A percentile compares a stretch with the other conserved stretches of the same genome.
Conservation (phyloP, 495 filamentous ascomycete genomes). For the Monascus purpureus region DNA sequence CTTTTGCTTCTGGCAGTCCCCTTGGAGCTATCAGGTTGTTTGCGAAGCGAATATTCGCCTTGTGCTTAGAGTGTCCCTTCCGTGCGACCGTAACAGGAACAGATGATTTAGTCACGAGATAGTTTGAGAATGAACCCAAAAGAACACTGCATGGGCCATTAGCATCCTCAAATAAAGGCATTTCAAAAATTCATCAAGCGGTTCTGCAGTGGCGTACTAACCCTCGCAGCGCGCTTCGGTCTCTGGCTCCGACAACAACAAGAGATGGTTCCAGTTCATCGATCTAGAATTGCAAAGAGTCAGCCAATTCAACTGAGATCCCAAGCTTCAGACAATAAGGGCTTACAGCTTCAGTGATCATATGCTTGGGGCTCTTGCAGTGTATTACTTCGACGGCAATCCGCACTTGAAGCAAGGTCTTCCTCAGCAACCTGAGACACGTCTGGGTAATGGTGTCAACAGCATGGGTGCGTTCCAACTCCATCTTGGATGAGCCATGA, state of each 20-base stretch:
- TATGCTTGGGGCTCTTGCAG: slow-evolving; percentile 85
- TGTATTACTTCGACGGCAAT: slow-evolving; percentile 93
- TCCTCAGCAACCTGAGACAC: slow-evolving; percentile 70
- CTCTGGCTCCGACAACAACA: slow-evolving; percentile 81
- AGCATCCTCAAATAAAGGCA: no score
- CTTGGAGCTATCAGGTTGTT: slow-evolving; percentile 58
- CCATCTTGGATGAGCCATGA: slow-evolving; percentile 39
- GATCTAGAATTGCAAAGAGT: slow-evolving; percentile 41
- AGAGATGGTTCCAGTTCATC: slow-evolving; percentile 85
- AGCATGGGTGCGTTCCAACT: slow-evolving; percentile 65
- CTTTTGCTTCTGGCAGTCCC: slow-evolving; percentile 49
- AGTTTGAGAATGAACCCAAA: slow-evolving; percentile 91
- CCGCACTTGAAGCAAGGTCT: slow-evolving; percentile 80
- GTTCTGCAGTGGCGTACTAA: slow-evolving; percentile 25
- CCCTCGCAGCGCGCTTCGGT: slow-evolving; percentile 86
- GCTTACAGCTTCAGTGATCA: slow-evolving; percentile 65
- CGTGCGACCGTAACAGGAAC: slow-evolving; percentile 93
- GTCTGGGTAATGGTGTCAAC: slow-evolving; percentile 63
- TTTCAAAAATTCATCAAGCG: no score
- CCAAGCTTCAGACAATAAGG: slow-evolving; percentile 1
- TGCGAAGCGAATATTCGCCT: slow-evolving; percentile 46
- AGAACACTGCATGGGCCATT: slow-evolving; percentile 48
- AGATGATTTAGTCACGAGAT: slow-evolving; percentile 86
- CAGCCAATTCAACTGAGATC: slow-evolving; percentile 3
- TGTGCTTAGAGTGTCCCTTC: slow-evolving; percentile 58